Percentiles rank a stretch among this genome's conserved stretches.
These are phyloP conservation scores for Thielaviopsis punctulata DNA, from an alignment of 2,329 filamentous ascomycete species.

Conservation along the genomic window DNA sequence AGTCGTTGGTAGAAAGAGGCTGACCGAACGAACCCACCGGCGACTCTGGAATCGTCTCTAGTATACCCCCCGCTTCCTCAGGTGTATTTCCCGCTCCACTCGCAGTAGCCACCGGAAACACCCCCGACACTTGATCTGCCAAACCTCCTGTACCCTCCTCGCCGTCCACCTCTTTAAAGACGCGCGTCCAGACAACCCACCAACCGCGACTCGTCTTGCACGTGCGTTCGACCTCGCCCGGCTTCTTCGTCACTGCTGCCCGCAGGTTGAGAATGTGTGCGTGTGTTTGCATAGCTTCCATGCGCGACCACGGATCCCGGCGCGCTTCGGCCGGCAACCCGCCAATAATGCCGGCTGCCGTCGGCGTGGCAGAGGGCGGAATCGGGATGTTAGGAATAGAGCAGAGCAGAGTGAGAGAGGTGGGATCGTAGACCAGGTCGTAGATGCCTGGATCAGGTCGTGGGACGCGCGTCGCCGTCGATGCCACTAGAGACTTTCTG, in stretches of 20 bases:
- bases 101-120: not conserved
- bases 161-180: conserved; percentile 21
- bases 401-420: conserved; percentile 38
- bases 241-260: conserved; percentile 19
- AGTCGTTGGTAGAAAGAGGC: not conserved
- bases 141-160: not conserved
- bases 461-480: conserved; percentile 39
- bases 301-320: conserved; percentile 33
- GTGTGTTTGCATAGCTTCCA: conserved; percentile 48
- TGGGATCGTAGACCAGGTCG: conserved; percentile 46
- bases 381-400: conserved; percentile 50
- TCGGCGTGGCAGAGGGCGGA: conserved; percentile 16
- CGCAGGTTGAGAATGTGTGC: conserved; percentile 44
- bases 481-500: conserved; percentile 36
- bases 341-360: conserved; percentile 9
- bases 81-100: not conserved
- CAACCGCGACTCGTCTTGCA: conserved; percentile 50
- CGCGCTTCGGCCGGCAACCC: conserved; percentile 14
- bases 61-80: not conserved
- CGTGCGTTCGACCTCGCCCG: conserved; percentile 38
- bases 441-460: conserved; percentile 32
- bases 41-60: conserved; percentile 8
- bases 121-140: not conserved
- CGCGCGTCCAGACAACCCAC: conserved; percentile 52
- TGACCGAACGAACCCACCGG: not conserved